Percentiles rank a stretch among this genome's conserved stretches.
Conservation (phyloP, 192 early-diverging fungal genomes). For the Podila verticillata region DNA sequence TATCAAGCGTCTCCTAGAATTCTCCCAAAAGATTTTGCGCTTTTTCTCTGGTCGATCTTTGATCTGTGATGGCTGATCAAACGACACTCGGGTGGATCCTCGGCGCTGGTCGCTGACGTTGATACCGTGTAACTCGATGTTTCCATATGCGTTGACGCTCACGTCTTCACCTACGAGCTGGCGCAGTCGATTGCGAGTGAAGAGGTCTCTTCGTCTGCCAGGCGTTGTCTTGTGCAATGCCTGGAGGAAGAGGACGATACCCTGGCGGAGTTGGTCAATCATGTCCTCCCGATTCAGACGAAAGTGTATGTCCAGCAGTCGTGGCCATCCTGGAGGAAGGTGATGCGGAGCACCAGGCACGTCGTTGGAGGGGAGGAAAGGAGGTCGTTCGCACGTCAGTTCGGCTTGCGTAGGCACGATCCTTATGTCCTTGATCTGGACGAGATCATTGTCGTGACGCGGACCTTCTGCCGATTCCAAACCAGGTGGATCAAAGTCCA, state of each 20-base stretch:
- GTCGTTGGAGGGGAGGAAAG: conserved; percentile 54
- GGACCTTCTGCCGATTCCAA: conserved; percentile 4
- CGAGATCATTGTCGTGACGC: conserved; percentile 56
- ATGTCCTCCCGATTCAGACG: conserved; percentile 60
- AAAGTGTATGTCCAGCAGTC: conserved; percentile 59
- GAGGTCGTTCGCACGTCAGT: conserved; percentile 25
- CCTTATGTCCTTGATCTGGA: conserved; percentile 39
- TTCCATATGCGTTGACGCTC: conserved; percentile 4
- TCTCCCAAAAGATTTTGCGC: conserved; percentile 55
- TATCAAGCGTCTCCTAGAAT: conserved; percentile 49
- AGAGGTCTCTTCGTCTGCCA: neutral
- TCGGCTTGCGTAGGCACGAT: conserved; percentile 59
- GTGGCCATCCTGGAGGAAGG: conserved; percentile 34
- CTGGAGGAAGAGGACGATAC: conserved; percentile 44
- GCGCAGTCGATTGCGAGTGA: neutral
- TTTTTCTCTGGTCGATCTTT: neutral
- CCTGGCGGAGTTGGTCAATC: conserved; percentile 36
- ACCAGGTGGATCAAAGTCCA: neutral
- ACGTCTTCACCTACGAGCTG: conserved; percentile 4
- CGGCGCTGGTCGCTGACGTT: neutral
- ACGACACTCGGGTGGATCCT: conserved; percentile 4
- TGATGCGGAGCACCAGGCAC: conserved; percentile 30
- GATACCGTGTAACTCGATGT: conserved; percentile 5
- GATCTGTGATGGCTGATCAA: conserved; percentile 23
- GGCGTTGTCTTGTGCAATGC: neutral